Evolutionary conservation across 768 basidiomycete genomes (phyloP).

Genomic region (Collybia sordida): DNA sequence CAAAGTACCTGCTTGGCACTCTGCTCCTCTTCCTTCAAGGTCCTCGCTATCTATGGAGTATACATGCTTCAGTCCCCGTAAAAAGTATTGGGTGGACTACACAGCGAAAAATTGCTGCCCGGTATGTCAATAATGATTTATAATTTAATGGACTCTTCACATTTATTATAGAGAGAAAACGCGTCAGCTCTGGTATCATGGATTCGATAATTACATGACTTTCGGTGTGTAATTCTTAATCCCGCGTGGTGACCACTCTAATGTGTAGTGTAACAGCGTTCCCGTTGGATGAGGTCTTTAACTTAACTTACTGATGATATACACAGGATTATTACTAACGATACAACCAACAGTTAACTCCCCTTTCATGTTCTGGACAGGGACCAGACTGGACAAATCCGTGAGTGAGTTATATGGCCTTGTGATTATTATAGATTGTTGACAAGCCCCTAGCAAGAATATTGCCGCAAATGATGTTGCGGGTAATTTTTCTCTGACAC

Average conservation of each 20-base stretch:
- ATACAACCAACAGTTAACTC: slow-evolving; percentile 60
- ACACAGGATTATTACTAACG: no score
- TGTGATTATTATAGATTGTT: not conserved
- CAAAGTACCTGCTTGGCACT: slow-evolving; percentile 41
- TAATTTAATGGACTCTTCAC: not conserved
- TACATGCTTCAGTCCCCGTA: slow-evolving; percentile 30
- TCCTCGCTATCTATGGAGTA: slow-evolving; percentile 27
- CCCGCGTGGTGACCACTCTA: slow-evolving; percentile 3
- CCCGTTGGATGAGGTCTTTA: slow-evolving; percentile 75
- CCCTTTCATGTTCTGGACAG: slow-evolving; percentile 81
- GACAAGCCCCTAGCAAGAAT: slow-evolving; percentile 49
- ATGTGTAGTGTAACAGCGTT: slow-evolving; percentile 53
- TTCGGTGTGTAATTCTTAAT: slow-evolving; percentile 49
- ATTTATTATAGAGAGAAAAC: slow-evolving; percentile 55
- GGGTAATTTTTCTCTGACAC: slow-evolving; percentile 87
- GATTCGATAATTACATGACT: slow-evolving; percentile 85
- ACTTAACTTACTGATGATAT: slow-evolving; percentile 1
- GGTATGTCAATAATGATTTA: slow-evolving; percentile 36
- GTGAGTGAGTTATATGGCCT: slow-evolving; percentile 43
- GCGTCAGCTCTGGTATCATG: slow-evolving; percentile 86
- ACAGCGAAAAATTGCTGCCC: slow-evolving; percentile 53
- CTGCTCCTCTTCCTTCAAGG: slow-evolving; percentile 37
- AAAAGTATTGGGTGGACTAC: slow-evolving; percentile 49
- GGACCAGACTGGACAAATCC: slow-evolving; percentile 87
- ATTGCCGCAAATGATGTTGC: slow-evolving; percentile 88